Conservation (phyloP, 495 filamentous ascomycete genomes). For the Hypoxylon trugodes region DNA sequence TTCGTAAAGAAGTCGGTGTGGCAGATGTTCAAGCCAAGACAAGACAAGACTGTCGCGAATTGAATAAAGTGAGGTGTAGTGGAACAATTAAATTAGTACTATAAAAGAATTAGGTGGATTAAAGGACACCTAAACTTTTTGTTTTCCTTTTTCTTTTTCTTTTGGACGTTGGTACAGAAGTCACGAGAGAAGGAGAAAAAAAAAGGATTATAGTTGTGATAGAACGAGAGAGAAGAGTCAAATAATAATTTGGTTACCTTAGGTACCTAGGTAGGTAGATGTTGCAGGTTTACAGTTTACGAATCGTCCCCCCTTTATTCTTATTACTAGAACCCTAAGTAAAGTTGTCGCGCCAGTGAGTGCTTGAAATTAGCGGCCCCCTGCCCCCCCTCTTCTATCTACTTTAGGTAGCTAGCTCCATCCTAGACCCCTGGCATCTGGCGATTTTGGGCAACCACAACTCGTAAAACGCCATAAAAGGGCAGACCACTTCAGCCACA, state of each 20-base stretch:
- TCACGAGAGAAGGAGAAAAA: too few species aligned
- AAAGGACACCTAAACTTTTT: constrained; percentile 21
- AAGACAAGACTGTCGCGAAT: not conserved
- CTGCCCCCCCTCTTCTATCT: too few species aligned
- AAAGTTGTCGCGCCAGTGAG: constrained; percentile 30
- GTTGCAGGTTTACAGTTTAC: constrained; percentile 22
- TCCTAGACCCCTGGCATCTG: constrained; percentile 25
- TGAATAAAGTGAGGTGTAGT: constrained; percentile 8
- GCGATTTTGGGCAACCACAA: constrained; percentile 21
- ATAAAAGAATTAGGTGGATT: not conserved
- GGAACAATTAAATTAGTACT: not conserved
- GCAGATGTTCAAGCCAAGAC: not conserved
- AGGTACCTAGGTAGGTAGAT: too few species aligned
- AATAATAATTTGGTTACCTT: too few species aligned
- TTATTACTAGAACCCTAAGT: constrained; percentile 27
- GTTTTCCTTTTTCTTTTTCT: not conserved
- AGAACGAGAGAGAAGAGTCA: constrained; percentile 32
- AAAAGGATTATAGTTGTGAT: constrained; percentile 14
- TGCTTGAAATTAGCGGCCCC: constrained; percentile 32
- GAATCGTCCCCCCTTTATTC: constrained; percentile 36
- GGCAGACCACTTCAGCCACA: constrained; percentile 23
- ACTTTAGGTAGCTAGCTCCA: not conserved
- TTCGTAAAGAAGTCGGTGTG: constrained; percentile 22
- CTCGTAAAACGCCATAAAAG: constrained; percentile 1
- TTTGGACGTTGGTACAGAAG: constrained; percentile 3